Percentiles rank a stretch among this genome's conserved stretches.
These are phyloP conservation scores for Globisporangium takayamanum DNA, from an alignment of 352 stramenopile species.

Conservation along the genomic window DNA sequence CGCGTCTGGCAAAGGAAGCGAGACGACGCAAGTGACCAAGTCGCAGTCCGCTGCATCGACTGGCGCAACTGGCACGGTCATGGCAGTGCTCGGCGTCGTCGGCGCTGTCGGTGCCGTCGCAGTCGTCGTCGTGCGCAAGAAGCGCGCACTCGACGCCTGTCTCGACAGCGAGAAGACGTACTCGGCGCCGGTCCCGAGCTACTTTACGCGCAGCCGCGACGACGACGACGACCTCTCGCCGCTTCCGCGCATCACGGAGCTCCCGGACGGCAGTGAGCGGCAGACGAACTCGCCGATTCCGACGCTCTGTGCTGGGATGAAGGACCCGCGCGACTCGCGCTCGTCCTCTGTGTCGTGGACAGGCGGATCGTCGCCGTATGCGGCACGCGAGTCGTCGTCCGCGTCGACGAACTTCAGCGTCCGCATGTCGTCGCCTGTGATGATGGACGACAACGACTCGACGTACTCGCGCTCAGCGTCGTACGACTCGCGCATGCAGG, in stretches of 20 bases:
- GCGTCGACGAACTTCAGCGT: constrained; percentile 1
- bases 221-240: constrained; percentile 25
- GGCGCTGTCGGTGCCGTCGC: constrained; percentile 34
- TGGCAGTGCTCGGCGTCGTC: constrained; percentile 42
- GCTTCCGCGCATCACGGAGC: constrained; percentile 10
- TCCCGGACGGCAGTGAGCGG: background rate
- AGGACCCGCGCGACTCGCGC: constrained; percentile 28
- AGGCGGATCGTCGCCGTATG: constrained; percentile 5
- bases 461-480: constrained; percentile 22
- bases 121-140: constrained; percentile 49
- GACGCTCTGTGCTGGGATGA: constrained; percentile 24
- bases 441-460: constrained; percentile 19
- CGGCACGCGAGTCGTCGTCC: background rate
- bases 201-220: constrained; percentile 32
- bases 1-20: constrained; percentile 13
- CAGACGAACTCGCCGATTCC: constrained; percentile 38
- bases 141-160: constrained; percentile 29
- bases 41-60: constrained; percentile 26
- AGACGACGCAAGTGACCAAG: constrained; percentile 11
- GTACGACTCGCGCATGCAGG: constrained; percentile 25
- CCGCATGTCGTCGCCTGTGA: constrained; percentile 35
- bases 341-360: constrained; percentile 36
- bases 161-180: constrained; percentile 38
- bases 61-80: constrained; percentile 33
- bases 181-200: constrained; percentile 27